Conservation (phyloP, 1,139 yeast genomes). For the Saccharomycopsis hybrid region DNA sequence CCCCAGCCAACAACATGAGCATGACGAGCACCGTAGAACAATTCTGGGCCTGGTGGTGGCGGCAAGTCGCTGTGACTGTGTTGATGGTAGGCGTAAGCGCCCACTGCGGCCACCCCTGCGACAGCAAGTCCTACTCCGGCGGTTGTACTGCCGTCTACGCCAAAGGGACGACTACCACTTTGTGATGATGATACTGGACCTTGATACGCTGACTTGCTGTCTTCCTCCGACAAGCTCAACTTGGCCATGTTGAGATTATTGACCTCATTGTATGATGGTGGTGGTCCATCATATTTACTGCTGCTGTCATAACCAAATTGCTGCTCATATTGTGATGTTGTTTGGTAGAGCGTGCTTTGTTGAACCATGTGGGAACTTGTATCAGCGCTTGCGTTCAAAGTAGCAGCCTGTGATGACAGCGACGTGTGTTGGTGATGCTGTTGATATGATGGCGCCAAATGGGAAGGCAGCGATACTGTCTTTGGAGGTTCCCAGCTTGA, state of each 20-base stretch:
- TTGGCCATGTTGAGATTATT: neutral
- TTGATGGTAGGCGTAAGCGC: neutral
- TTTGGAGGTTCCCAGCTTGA: constrained; percentile 7
- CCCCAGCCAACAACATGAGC: constrained; percentile 10
- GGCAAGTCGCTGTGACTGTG: neutral
- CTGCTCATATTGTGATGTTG: neutral
- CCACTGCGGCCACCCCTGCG: constrained; percentile 1
- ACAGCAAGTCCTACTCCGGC: neutral
- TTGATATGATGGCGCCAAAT: neutral
- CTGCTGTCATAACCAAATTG: no score
- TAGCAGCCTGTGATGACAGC: neutral
- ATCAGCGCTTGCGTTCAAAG: neutral
- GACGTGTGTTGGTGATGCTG: neutral
- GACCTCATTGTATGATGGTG: constrained; percentile 2
- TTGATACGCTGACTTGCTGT: no score
- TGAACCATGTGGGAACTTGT: neutral
- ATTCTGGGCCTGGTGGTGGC: constrained; percentile 9
- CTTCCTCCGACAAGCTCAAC: neutral
- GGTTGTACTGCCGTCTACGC: no score
- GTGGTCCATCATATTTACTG: neutral
- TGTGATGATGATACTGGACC: neutral
- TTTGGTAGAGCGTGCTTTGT: neutral
- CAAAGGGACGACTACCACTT: no score
- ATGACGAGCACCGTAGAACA: constrained; percentile 6
- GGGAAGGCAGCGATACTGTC: neutral